phyloP scores from a whole-genome alignment of 2,329 filamentous ascomycete species.

The Fusarium sp. region DNA sequence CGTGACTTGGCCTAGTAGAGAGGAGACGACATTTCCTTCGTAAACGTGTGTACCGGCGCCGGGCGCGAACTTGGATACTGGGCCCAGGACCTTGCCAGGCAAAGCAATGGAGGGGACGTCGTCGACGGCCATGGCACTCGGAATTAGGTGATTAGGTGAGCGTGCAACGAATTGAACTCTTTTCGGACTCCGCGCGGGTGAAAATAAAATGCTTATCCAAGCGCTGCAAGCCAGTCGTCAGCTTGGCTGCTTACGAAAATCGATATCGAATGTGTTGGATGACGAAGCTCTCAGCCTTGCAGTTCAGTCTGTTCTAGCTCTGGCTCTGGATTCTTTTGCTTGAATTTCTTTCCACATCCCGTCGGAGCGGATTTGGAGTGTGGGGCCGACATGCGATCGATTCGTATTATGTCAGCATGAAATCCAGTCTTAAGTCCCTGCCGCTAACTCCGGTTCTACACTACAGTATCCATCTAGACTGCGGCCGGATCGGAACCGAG shows the following conservation, averaged over 20 bases:
- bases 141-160: slow-evolving; percentile 28
- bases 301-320: background rate
- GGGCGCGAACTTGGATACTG: slow-evolving; percentile 72
- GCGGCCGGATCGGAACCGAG: slow-evolving; percentile 41
- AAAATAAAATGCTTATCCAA: slow-evolving; percentile 17
- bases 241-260: slow-evolving; percentile 2
- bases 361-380: slow-evolving; percentile 21
- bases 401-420: slow-evolving; percentile 33
- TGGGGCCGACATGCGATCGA: slow-evolving; percentile 27
- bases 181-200: slow-evolving; percentile 10
- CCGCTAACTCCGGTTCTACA: slow-evolving; percentile 43
- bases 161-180: background rate
- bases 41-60: slow-evolving; percentile 88
- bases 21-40: slow-evolving; percentile 79
- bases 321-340: background rate
- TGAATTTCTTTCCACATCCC: slow-evolving; percentile 31
- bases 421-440: slow-evolving; percentile 41
- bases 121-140: slow-evolving; percentile 47
- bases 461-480: background rate
- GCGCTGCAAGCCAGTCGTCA: slow-evolving; percentile 16
- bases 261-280: slow-evolving; percentile 9
- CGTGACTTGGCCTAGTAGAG: slow-evolving; percentile 79
- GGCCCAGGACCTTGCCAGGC: slow-evolving; percentile 84
- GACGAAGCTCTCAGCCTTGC: slow-evolving; percentile 34
- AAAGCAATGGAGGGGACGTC: slow-evolving; percentile 69